phyloP scores from a whole-genome alignment of 306 rosid genomes.

The Vicia villosa region DNA sequence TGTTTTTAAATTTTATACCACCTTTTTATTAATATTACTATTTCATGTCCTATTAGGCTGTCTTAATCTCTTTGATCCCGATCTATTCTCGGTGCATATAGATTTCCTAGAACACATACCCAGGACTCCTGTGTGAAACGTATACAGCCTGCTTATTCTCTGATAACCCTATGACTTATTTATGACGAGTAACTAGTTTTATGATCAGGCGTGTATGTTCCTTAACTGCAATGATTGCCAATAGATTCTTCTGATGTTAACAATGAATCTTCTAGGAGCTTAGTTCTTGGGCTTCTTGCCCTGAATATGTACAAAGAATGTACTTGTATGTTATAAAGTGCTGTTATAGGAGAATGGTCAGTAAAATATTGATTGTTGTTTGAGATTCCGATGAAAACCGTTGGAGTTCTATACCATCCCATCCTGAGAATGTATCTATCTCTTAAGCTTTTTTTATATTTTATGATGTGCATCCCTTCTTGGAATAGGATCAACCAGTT shows the following conservation, averaged over 20 bases:
- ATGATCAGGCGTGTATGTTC: slow-evolving; percentile 23
- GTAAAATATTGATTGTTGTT: slow-evolving; percentile 24
- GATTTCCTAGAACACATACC: slow-evolving; percentile 10
- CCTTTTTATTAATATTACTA: slow-evolving; percentile 28
- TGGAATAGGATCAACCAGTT: slow-evolving; percentile 33
- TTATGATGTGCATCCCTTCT: slow-evolving; percentile 12
- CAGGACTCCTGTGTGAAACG: neutral
- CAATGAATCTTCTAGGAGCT: neutral
- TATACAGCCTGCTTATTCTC: neutral
- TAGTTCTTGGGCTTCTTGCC: slow-evolving; percentile 33
- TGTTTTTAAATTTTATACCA: slow-evolving; percentile 4
- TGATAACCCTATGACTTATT: neutral
- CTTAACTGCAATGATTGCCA: slow-evolving; percentile 13
- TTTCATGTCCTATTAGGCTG: slow-evolving; percentile 22
- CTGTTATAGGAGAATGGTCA: slow-evolving; percentile 9
- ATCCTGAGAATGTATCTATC: slow-evolving; percentile 7
- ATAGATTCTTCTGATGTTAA: slow-evolving; percentile 24
- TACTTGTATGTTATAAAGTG: slow-evolving; percentile 10
- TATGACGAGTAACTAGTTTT: slow-evolving; percentile 29
- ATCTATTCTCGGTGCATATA: slow-evolving; percentile 3
- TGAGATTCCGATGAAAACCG: neutral
- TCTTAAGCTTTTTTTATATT: slow-evolving; percentile 23
- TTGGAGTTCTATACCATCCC: slow-evolving; percentile 11
- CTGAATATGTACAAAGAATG: neutral
- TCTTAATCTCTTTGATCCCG: slow-evolving; percentile 5